Evolutionary conservation across 169 alveolate species (phyloP).

Genomic region (Plasmodium blacklocki): DNA sequence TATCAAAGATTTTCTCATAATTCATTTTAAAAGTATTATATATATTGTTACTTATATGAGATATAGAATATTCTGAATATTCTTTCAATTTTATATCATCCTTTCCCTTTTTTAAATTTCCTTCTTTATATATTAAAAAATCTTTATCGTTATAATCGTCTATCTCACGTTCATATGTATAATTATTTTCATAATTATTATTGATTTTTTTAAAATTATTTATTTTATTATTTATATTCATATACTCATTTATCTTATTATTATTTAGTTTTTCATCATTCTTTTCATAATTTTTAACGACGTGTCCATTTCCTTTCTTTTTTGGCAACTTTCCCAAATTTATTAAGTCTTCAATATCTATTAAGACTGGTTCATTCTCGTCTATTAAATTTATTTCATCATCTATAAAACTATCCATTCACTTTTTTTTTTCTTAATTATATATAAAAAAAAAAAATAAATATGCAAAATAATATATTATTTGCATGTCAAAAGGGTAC

Average conservation of each 20-base stretch:
- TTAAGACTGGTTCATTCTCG: conserved; percentile 62
- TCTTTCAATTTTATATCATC: background rate
- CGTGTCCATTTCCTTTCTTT: conserved; percentile 1
- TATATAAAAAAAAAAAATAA: conserved; percentile 1
- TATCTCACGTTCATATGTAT: background rate
- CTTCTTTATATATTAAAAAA: conserved; percentile 29
- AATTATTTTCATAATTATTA: background rate
- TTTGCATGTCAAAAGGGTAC: background rate
- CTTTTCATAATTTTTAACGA: background rate
- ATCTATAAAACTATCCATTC: conserved; percentile 73
- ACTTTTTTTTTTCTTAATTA: conserved; percentile 11
- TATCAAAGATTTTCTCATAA: background rate
- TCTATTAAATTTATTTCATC: conserved; percentile 54
- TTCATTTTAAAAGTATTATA: background rate
- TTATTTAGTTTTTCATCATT: background rate
- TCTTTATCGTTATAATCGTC: conserved; percentile 25
- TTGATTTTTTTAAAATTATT: too few species aligned
- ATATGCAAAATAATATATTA: conserved; percentile 5
- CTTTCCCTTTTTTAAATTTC: background rate
- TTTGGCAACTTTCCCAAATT: background rate
- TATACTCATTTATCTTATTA: background rate
- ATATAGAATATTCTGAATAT: background rate
- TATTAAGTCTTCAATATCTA: conserved; percentile 38
- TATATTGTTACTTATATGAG: background rate
- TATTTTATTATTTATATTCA: too few species aligned